Evolutionary conservation across 73 alveolate species (phyloP).

Genomic region (Halteria grandinella): DNA sequence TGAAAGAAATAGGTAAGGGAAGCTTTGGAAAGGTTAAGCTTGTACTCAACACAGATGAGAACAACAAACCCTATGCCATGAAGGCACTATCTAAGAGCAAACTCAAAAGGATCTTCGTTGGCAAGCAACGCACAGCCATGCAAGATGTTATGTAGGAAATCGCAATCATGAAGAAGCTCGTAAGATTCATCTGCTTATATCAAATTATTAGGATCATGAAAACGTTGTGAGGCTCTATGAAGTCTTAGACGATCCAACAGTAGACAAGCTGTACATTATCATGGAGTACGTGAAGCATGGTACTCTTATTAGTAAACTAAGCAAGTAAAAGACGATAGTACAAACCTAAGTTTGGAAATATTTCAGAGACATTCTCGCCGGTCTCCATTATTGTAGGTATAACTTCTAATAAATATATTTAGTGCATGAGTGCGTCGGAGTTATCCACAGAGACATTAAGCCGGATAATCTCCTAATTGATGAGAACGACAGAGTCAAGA

Average conservation of each 20-base stretch:
- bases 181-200: too few species aligned
- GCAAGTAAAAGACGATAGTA: too few species aligned
- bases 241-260: conserved; percentile 43
- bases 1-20: conserved; percentile 45
- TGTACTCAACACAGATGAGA: conserved; percentile 1
- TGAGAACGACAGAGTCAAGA: conserved; percentile 71
- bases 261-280: conserved; percentile 43
- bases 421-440: conserved; percentile 71
- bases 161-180: conserved; percentile 50
- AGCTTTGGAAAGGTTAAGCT: conserved; percentile 47
- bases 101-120: conserved; percentile 21
- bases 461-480: conserved; percentile 88
- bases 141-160: conserved; percentile 1
- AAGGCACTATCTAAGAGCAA: conserved; percentile 37
- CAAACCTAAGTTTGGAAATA: conserved; percentile 46
- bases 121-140: too few species aligned
- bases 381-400: conserved; percentile 71
- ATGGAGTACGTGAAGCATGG: conserved; percentile 36
- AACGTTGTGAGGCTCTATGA: conserved; percentile 48
- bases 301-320: conserved; percentile 15
- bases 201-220: conserved; percentile 62
- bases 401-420: too few species aligned
- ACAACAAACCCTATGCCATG: conserved; percentile 50
- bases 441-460: conserved; percentile 89
- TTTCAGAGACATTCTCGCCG: conserved; percentile 69